Percentiles rank a stretch among this genome's conserved stretches.
These are phyloP conservation scores for Lenwebbia sp. DNA, from an alignment of 345 rosid genomes.

Conservation along the genomic window DNA sequence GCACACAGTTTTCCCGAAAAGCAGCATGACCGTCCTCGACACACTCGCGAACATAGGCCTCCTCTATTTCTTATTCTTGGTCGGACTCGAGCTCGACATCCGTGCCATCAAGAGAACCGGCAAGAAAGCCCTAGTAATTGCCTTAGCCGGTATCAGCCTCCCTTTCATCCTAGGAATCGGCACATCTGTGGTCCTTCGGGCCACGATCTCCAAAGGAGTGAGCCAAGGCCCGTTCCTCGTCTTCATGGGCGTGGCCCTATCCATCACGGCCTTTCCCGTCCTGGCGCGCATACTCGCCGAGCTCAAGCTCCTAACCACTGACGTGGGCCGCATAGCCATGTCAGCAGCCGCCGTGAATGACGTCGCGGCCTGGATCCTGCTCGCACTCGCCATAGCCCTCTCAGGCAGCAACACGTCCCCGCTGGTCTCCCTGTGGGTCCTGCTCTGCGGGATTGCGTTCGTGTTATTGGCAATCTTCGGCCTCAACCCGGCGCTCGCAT, in stretches of 20 bases:
- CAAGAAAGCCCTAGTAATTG: constrained; percentile 43
- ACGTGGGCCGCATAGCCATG: constrained; percentile 43
- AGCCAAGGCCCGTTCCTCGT: constrained; percentile 31
- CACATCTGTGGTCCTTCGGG: constrained; percentile 45
- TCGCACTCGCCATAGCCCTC: constrained; percentile 36
- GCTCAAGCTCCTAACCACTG: constrained; percentile 41
- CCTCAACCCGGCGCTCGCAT: constrained; percentile 3
- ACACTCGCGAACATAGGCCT: constrained; percentile 73
- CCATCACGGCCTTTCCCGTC: constrained; percentile 43
- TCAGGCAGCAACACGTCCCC: constrained; percentile 15
- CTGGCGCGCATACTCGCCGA: constrained; percentile 37
- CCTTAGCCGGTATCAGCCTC: constrained; percentile 51
- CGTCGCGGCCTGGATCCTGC: constrained; percentile 38
- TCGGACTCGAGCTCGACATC: constrained; percentile 72
- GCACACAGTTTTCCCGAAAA: constrained; percentile 34
- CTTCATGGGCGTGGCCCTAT: constrained; percentile 41
- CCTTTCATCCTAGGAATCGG: constrained; percentile 65
- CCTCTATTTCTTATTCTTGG: constrained; percentile 66
- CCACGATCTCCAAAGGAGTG: constrained; percentile 40
- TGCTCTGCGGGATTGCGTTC: constrained; percentile 24
- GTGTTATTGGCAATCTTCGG: constrained; percentile 6
- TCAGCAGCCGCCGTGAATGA: constrained; percentile 40
- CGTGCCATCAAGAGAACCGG: constrained; percentile 52
- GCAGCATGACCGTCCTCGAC: constrained; percentile 62
- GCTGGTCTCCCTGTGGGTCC: constrained; percentile 27